These are phyloP conservation scores for Aureobasidium sp. DNA, from an alignment of 2,329 filamentous ascomycete genomes.

Conservation along the genomic window DNA sequence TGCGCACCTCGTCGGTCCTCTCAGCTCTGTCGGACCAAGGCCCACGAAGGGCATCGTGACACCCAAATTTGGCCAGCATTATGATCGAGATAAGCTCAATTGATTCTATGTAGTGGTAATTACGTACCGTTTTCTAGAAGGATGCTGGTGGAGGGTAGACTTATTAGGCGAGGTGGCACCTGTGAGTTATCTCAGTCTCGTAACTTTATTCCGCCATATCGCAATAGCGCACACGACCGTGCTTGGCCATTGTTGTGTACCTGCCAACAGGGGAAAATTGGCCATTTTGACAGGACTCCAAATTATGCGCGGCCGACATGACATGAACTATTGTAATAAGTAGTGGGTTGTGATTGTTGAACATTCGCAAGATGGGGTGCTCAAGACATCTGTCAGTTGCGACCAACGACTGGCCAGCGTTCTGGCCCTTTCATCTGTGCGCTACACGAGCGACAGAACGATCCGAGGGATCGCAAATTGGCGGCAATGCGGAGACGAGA, in stretches of 20 bases:
- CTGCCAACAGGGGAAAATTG: no score
- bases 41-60: no score
- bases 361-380: no score
- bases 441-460: not conserved
- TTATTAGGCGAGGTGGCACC: conserved; percentile 6
- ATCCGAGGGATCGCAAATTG: not conserved
- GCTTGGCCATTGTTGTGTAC: not conserved
- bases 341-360: no score
- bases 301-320: no score
- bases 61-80: not conserved
- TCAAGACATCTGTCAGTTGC: not conserved
- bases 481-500: not conserved
- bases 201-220: not conserved
- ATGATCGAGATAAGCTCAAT: not conserved
- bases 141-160: not conserved
- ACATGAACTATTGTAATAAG: no score
- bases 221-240: not conserved
- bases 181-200: not conserved
- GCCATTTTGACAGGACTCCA: not conserved
- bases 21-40: not conserved
- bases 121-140: not conserved
- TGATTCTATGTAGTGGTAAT: not conserved
- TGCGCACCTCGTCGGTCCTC: no score
- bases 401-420: not conserved
- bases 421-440: not conserved